Conservation (phyloP, 2,329 filamentous ascomycete species). For the Fusarium sp. region DNA sequence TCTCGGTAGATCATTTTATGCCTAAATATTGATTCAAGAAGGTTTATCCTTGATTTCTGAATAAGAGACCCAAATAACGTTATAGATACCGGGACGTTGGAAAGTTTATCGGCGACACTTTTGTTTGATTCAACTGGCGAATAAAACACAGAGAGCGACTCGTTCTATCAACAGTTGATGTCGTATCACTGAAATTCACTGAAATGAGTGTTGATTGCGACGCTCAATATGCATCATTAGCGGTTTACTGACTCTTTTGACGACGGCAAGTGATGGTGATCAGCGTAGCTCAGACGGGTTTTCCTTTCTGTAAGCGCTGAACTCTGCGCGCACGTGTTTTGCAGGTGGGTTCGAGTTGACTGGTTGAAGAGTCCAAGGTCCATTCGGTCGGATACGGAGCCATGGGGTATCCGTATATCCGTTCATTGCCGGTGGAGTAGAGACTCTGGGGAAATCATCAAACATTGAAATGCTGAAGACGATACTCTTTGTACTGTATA, state of each 20-base stretch:
- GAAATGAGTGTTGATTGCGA: conserved; percentile 4
- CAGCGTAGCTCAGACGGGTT: conserved; percentile 1
- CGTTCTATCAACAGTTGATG: neutral
- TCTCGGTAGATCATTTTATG: conserved; percentile 31
- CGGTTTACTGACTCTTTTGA: neutral
- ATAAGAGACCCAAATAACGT: neutral
- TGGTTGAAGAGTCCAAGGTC: neutral
- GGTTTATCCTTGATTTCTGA: neutral
- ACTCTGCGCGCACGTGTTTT: conserved; percentile 13
- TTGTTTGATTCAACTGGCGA: neutral
- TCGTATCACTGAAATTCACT: neutral
- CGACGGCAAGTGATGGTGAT: conserved; percentile 22
- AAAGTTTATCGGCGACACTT: neutral
- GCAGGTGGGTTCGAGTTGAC: neutral
- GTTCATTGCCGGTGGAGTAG: neutral
- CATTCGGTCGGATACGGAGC: neutral
- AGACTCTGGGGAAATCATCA: conserved; percentile 2
- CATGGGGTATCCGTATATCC: neutral
- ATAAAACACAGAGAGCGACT: neutral
- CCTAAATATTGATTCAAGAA: neutral
- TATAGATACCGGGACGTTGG: neutral
- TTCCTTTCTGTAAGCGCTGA: neutral
- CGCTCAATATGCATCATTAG: neutral
- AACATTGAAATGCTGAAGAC: neutral
- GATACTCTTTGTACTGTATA: neutral